These are phyloP conservation scores for Ailanthus altissimus DNA, from an alignment of 345 rosid genomes.

Conservation along the genomic window DNA sequence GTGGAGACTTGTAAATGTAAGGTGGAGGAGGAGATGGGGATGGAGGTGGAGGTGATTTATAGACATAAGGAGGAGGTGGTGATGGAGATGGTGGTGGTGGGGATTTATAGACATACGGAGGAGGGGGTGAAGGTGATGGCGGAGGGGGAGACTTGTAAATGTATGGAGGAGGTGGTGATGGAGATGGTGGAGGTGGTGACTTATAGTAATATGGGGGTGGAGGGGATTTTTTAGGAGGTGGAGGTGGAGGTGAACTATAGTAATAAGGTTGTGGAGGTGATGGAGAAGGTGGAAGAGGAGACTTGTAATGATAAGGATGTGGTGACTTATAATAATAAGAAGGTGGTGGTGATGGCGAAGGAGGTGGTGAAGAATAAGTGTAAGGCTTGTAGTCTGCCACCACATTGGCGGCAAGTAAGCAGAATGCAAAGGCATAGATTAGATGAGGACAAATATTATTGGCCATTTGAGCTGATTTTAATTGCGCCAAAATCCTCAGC, in stretches of 20 bases:
- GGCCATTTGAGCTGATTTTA: neutral
- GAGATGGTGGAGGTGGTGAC: neutral
- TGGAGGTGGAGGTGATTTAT: constrained; percentile 16
- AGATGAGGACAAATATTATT: constrained; percentile 37
- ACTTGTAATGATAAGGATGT: neutral
- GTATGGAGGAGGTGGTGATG: neutral
- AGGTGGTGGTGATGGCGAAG: neutral
- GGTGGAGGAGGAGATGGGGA: too few relatives aligned
- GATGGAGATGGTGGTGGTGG: neutral
- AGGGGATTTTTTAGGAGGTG: neutral
- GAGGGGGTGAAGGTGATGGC: neutral
- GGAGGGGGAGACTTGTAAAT: neutral
- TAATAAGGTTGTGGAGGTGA: neutral
- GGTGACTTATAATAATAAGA: neutral
- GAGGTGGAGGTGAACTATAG: neutral
- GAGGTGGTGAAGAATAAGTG: too few relatives aligned
- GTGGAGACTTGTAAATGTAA: too few relatives aligned
- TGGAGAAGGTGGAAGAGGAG: neutral
- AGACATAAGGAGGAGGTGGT: neutral
- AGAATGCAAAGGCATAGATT: constrained; percentile 31
- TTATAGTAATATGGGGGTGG: neutral
- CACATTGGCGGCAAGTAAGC: constrained; percentile 27
- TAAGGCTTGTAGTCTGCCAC: constrained; percentile 25
- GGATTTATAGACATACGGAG: neutral
- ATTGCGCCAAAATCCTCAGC: neutral